These are phyloP conservation scores for Tagetes erecta DNA, from an alignment of 129 eudicot species.

Conservation along the genomic window DNA sequence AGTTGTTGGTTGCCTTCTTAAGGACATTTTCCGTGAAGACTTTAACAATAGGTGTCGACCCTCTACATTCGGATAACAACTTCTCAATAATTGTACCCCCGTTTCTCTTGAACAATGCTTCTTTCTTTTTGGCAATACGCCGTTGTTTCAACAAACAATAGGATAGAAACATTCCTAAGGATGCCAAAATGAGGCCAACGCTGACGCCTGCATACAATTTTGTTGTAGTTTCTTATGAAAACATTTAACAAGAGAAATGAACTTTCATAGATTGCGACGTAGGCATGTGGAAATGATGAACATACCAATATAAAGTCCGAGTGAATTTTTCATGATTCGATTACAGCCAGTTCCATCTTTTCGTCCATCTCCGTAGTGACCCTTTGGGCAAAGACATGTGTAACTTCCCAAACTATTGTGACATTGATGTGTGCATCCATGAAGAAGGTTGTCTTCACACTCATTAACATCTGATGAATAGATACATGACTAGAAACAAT, in stretches of 20 bases:
- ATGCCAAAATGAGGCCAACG: too few relatives aligned
- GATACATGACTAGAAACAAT: neutral
- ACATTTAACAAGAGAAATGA: too few relatives aligned
- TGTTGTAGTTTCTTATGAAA: too few relatives aligned
- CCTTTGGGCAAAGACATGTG: slow-evolving; percentile 30
- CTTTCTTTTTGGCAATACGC: slow-evolving; percentile 9
- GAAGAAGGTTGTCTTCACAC: slow-evolving; percentile 1
- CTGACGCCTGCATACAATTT: too few relatives aligned
- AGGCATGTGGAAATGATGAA: too few relatives aligned
- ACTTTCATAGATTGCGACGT: too few relatives aligned
- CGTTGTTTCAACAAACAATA: slow-evolving; percentile 10
- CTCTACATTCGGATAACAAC: slow-evolving; percentile 14
- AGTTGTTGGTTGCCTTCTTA: slow-evolving; percentile 31
- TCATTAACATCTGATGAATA: slow-evolving; percentile 28
- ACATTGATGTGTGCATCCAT: slow-evolving; percentile 20
- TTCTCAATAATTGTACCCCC: slow-evolving; percentile 37
- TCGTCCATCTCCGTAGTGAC: slow-evolving; percentile 16
- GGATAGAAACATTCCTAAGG: slow-evolving; percentile 14
- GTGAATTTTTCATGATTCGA: neutral
- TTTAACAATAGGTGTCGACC: slow-evolving; percentile 9
- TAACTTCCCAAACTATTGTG: slow-evolving; percentile 24
- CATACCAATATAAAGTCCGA: neutral
- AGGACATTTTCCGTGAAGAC: slow-evolving; percentile 37
- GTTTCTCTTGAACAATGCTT: slow-evolving; percentile 33
- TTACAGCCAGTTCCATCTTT: slow-evolving; percentile 9